A percentile compares a stretch with the other conserved stretches of the same genome.
phyloP scores from a whole-genome alignment of 2,329 filamentous ascomycete genomes.

The Teratosphaeria zuluensis region DNA sequence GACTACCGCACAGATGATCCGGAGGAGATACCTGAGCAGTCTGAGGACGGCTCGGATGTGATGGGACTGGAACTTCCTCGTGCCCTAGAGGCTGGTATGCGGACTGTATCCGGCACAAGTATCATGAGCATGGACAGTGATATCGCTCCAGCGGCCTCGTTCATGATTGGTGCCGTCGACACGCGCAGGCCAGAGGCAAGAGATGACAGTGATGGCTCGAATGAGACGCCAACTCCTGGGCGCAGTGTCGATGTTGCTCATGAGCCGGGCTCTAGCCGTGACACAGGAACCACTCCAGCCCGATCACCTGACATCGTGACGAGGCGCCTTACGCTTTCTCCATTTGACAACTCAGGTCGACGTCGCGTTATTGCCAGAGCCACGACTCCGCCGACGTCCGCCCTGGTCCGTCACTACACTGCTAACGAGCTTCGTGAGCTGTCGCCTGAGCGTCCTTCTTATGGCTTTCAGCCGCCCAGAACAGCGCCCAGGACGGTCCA shows the following conservation, averaged over 20 bases:
- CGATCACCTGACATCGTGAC: background rate
- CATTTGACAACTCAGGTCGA: background rate
- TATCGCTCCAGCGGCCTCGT: background rate
- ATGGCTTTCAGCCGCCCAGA: background rate
- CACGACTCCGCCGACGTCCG: background rate
- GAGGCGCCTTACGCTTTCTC: background rate
- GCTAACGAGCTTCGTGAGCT: background rate
- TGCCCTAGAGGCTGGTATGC: background rate
- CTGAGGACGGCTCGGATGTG: background rate
- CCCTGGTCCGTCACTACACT: background rate
- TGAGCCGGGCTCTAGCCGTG: background rate
- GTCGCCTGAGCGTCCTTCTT: background rate
- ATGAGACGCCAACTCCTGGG: background rate
- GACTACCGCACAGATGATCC: conserved; percentile 9
- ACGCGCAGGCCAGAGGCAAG: background rate
- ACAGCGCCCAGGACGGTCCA: background rate
- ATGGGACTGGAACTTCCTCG: background rate
- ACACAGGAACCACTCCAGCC: background rate
- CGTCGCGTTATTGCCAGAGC: background rate
- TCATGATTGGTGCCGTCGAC: background rate
- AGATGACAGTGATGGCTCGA: background rate
- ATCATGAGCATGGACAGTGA: background rate
- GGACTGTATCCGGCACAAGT: background rate
- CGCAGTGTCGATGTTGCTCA: background rate
- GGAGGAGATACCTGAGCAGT: conserved; percentile 6